phyloP scores from a whole-genome alignment of 1,139 yeast species.

The Kodamaea fungicola region DNA sequence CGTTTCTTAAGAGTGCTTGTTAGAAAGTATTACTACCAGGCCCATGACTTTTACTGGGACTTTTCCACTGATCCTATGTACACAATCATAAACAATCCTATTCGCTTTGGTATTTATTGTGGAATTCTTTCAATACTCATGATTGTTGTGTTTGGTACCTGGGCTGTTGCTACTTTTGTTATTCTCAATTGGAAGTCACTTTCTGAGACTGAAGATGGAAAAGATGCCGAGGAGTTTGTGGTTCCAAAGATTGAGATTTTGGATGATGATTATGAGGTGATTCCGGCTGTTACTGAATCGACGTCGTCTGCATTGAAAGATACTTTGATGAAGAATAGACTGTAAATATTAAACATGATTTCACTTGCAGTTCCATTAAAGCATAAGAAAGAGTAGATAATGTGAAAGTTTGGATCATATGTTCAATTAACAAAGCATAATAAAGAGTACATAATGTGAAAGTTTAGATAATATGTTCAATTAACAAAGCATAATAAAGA shows the following conservation, averaged over 20 bases:
- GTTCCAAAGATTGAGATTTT: background rate
- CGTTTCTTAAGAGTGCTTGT: conserved; percentile 20
- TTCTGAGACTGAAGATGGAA: conserved; percentile 1
- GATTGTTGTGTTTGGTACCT: conserved; percentile 39
- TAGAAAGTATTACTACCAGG: conserved; percentile 21
- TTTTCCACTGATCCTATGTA: conserved; percentile 41
- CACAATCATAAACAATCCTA: conserved; percentile 42
- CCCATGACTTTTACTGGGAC: conserved; percentile 31
- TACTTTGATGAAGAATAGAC: background rate
- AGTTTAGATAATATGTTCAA: no score
- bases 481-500: no score
- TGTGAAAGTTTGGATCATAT: no score
- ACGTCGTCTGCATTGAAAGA: background rate
- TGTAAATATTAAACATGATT: background rate
- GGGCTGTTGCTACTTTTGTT: conserved; percentile 31
- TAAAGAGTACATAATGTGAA: no score
- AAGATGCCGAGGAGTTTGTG: background rate
- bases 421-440: no score
- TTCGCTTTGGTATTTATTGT: conserved; percentile 47
- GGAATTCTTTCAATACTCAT: conserved; percentile 35
- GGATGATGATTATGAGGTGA: conserved; percentile 1
- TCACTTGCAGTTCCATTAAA: no score
- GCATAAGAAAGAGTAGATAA: no score
- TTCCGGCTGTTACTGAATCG: background rate
- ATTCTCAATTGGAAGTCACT: conserved; percentile 7